Evolutionary conservation across 2,329 filamentous ascomycete genomes (phyloP).

Genomic region (Botrytis deweyae): DNA sequence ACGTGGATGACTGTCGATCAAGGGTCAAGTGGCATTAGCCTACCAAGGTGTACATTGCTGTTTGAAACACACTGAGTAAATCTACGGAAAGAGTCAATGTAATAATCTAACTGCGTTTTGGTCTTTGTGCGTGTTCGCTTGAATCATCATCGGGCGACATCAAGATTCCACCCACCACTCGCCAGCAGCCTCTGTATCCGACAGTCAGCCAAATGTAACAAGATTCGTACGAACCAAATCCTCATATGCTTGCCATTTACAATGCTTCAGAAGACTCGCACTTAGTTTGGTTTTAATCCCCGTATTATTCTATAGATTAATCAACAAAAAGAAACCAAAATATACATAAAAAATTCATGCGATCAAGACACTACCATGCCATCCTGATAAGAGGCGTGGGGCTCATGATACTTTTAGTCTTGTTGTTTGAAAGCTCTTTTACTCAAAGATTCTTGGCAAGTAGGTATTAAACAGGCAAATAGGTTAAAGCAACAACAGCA

Average conservation of each 20-base stretch:
- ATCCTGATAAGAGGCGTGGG: accelerated
- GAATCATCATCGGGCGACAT: background rate
- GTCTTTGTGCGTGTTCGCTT: background rate
- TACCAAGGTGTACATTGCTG: background rate
- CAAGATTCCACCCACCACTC: background rate
- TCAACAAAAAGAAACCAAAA: background rate
- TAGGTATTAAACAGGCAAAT: background rate
- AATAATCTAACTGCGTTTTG: background rate
- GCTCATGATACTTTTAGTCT: background rate
- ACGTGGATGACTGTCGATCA: background rate
- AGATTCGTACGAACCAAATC: background rate
- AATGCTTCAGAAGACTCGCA: accelerated
- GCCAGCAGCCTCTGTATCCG: background rate
- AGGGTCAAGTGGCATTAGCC: background rate
- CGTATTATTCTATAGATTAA: too few relatives aligned
- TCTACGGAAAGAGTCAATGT: background rate
- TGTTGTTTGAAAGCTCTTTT: background rate
- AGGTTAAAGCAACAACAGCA: background rate
- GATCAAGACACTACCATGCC: background rate
- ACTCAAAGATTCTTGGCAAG: background rate
- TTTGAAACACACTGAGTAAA: background rate
- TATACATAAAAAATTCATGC: too few relatives aligned
- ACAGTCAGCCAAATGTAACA: background rate
- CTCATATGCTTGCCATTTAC: background rate
- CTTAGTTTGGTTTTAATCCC: background rate